Conservation (phyloP, 2,329 filamentous ascomycete genomes). For the Dothiorella sarmentorum region DNA sequence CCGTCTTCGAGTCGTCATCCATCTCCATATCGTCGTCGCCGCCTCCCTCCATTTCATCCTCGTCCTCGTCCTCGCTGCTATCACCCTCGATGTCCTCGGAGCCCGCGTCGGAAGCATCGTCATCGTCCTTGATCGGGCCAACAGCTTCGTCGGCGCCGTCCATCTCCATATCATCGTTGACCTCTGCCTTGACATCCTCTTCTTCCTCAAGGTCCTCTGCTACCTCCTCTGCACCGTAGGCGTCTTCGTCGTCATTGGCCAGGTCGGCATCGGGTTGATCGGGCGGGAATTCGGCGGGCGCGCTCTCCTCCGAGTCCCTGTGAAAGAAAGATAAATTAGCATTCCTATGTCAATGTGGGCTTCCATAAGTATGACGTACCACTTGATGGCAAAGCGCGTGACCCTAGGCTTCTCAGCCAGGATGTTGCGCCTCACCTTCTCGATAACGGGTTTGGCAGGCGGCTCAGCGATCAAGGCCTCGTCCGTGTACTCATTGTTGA, state of each 20-base stretch:
- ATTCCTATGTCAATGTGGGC: background rate
- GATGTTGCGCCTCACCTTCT: conserved; percentile 87
- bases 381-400: conserved; percentile 97
- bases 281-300: conserved; percentile 91
- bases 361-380: conserved; percentile 57
- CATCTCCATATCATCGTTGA: conserved; percentile 74
- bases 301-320: conserved; percentile 97
- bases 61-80: conserved; percentile 67
- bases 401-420: conserved; percentile 96
- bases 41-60: conserved; percentile 60
- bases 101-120: conserved; percentile 65
- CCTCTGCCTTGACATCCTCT: conserved; percentile 40
- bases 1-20: conserved; percentile 46
- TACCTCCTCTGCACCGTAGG: conserved; percentile 84
- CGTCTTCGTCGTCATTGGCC: conserved; percentile 73
- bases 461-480: conserved; percentile 87
- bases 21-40: conserved; percentile 58
- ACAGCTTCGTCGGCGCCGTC: conserved; percentile 60
- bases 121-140: conserved; percentile 54
- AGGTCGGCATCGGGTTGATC: conserved; percentile 96
- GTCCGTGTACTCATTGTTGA: conserved; percentile 98
- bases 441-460: conserved; percentile 85
- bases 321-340: background rate
- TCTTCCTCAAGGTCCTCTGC: conserved; percentile 64
- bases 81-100: conserved; percentile 78